phyloP scores from a whole-genome alignment of 2,329 filamentous ascomycete species.

The Microsporum audouinii region DNA sequence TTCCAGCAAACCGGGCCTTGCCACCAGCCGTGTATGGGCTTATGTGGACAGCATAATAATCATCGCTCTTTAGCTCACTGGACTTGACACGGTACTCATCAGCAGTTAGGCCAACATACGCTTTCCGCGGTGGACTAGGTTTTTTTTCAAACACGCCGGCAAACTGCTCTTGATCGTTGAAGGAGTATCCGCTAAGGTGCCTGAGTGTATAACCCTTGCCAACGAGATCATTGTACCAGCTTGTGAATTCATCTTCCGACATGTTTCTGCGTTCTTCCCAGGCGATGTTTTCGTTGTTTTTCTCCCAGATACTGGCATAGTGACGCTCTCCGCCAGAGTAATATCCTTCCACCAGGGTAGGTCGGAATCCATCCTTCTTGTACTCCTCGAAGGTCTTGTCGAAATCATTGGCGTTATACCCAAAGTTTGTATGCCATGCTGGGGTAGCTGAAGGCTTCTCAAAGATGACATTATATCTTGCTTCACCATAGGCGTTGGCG shows the following conservation, averaged over 20 bases:
- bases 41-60: constrained; percentile 10
- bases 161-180: neutral
- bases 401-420: constrained; percentile 4
- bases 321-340: constrained; percentile 6
- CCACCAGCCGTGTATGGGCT: constrained; percentile 9
- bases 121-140: constrained; percentile 3
- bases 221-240: neutral
- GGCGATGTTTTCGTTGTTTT: neutral
- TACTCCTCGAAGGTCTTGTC: constrained; percentile 6
- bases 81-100: constrained; percentile 7
- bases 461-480: constrained; percentile 8
- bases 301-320: constrained; percentile 12
- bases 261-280: neutral
- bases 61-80: constrained; percentile 5
- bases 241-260: neutral
- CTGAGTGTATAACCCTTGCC: neutral
- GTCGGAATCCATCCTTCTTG: constrained; percentile 10
- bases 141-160: constrained; percentile 8
- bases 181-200: neutral
- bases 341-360: constrained; percentile 11
- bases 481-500: neutral
- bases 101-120: constrained; percentile 2
- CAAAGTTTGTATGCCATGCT: constrained; percentile 7
- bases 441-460: neutral
- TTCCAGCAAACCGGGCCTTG: constrained; percentile 7